phyloP scores from a whole-genome alignment of 169 alveolate species.

The Condylostoma magnum region DNA sequence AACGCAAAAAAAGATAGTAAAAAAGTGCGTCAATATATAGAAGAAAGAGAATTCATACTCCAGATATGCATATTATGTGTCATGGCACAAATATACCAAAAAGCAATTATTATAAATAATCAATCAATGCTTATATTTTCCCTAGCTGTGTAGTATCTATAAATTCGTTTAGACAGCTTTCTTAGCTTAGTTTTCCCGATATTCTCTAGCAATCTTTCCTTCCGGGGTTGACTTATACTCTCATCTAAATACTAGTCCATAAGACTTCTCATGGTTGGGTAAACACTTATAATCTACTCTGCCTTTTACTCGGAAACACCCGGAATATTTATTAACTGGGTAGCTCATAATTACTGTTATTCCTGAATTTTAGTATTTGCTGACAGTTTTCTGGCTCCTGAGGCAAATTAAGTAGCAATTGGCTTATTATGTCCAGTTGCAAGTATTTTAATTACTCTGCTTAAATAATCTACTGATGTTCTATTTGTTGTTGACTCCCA shows the following conservation, averaged over 20 bases:
- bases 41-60: too few relatives aligned
- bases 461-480: not conserved
- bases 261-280: too few relatives aligned
- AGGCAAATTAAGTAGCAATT: not conserved
- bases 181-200: not conserved
- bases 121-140: too few relatives aligned
- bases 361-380: not conserved
- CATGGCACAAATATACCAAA: too few relatives aligned
- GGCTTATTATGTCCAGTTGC: not conserved
- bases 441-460: not conserved
- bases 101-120: too few relatives aligned
- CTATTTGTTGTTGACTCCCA: not conserved
- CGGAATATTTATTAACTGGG: conserved; percentile 10
- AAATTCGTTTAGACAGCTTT: not conserved
- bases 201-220: not conserved
- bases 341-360: not conserved
- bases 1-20: too few relatives aligned
- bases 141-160: not conserved
- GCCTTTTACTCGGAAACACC: conserved; percentile 18
- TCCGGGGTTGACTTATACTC: too few relatives aligned
- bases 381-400: not conserved
- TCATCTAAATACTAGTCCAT: too few relatives aligned
- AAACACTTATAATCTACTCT: not conserved
- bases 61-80: too few relatives aligned
- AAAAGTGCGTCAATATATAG: too few relatives aligned